Evolutionary conservation across 2,329 filamentous ascomycete genomes (phyloP).

Genomic region (Waltergamsia citrina): DNA sequence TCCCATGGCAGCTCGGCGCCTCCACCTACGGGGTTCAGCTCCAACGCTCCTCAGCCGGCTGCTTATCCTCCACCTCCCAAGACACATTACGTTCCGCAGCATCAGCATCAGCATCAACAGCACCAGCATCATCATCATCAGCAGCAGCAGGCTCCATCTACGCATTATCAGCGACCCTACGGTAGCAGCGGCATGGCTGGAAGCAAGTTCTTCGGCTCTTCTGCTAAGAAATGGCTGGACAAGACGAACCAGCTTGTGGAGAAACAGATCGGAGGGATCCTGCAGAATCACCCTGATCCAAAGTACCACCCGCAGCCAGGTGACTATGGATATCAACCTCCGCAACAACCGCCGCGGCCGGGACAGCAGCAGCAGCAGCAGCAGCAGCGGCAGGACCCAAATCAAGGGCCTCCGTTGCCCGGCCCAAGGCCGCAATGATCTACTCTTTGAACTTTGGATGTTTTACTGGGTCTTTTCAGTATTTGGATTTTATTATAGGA

Average conservation of each 20-base stretch:
- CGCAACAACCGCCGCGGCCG: background rate
- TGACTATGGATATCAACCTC: slow-evolving; percentile 1
- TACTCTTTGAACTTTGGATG: background rate
- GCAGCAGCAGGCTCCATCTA: background rate
- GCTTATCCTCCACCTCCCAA: slow-evolving; percentile 21
- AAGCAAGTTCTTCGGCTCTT: slow-evolving; percentile 9
- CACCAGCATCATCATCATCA: too few relatives aligned
- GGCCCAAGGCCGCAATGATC: background rate
- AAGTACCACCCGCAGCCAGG: background rate
- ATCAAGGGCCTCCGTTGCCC: background rate
- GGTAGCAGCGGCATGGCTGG: slow-evolving; percentile 1
- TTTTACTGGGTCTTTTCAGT: background rate
- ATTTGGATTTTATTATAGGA: too few relatives aligned
- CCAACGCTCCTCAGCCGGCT: slow-evolving; percentile 10
- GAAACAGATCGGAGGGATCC: slow-evolving; percentile 8
- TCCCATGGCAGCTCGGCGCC: slow-evolving; percentile 2
- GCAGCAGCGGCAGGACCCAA: background rate
- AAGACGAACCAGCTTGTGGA: slow-evolving; percentile 14
- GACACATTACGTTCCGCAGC: slow-evolving; percentile 16
- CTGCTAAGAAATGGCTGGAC: slow-evolving; percentile 12
- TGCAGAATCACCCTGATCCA: slow-evolving; percentile 4
- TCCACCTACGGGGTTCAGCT: slow-evolving; percentile 10
- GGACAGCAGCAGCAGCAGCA: background rate
- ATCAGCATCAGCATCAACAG: slow-evolving; percentile 5
- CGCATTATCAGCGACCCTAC: background rate